Evolutionary conservation across 2,329 filamentous ascomycete species (phyloP).

Genomic region (Triangularia setosa): DNA sequence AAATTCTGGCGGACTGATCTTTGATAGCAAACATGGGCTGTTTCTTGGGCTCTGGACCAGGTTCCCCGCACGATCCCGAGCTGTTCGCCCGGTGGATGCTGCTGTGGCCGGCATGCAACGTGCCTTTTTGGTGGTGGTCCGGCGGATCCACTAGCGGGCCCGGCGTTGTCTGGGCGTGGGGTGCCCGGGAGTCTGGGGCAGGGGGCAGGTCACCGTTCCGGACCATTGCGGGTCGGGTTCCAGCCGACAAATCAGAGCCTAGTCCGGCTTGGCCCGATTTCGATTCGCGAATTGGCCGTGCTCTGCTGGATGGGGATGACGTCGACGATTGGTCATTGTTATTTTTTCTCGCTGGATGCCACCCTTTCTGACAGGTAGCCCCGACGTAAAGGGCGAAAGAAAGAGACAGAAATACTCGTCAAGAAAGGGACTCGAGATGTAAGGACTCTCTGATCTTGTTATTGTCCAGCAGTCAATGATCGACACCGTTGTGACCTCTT

Average conservation of each 20-base stretch:
- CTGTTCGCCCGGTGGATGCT: neutral
- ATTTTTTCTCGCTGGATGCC: no score
- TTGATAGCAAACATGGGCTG: neutral
- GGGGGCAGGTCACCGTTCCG: neutral
- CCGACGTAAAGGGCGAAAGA: neutral
- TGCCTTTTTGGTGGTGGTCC: neutral
- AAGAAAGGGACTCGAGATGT: neutral
- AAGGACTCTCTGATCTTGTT: neutral
- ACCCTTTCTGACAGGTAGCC: neutral
- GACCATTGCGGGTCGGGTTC: neutral
- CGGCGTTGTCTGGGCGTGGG: conserved; percentile 7
- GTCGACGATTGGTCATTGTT: neutral
- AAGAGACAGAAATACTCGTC: neutral
- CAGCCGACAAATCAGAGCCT: neutral
- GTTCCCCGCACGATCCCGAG: conserved; percentile 5
- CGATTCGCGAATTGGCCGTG: neutral
- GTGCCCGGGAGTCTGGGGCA: neutral
- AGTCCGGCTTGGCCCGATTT: conserved; percentile 2
- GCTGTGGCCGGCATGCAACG: neutral
- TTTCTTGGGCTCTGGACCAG: neutral
- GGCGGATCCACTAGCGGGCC: neutral
- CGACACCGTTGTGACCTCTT: neutral
- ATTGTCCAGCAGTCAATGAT: neutral
- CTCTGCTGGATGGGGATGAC: neutral
- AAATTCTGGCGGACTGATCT: neutral